A percentile compares a stretch with the other conserved stretches of the same genome.
phyloP scores from a whole-genome alignment of 2,329 filamentous ascomycete genomes.

The Cryphonectria radicalis region DNA sequence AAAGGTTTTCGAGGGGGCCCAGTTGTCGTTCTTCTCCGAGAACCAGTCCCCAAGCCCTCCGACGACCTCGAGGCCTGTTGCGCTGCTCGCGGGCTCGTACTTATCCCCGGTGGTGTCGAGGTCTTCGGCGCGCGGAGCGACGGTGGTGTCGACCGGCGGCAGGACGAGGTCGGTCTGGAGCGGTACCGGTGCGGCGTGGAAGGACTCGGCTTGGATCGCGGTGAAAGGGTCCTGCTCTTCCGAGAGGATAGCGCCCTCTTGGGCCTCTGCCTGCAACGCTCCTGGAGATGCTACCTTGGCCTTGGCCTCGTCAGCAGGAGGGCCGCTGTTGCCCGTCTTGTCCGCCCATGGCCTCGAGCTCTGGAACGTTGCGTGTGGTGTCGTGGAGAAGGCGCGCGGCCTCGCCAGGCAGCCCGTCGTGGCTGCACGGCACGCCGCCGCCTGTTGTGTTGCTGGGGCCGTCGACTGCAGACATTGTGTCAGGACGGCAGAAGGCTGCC shows the following conservation, averaged over 20 bases:
- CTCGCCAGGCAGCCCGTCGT: conserved; percentile 7
- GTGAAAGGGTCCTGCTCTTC: conserved; percentile 5
- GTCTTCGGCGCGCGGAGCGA: conserved; percentile 23
- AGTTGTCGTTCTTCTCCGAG: conserved; percentile 53
- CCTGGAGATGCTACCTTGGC: neutral
- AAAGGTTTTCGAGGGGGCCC: conserved; percentile 51
- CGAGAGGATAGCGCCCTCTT: neutral
- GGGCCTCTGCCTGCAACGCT: neutral
- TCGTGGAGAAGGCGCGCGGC: conserved; percentile 28
- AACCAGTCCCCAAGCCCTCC: conserved; percentile 57
- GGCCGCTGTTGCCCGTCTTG: neutral
- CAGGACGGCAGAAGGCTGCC: conserved; percentile 23
- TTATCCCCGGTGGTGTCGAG: neutral
- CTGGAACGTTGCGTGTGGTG: conserved; percentile 13
- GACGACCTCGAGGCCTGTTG: conserved; percentile 52
- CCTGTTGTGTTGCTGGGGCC: conserved; percentile 16
- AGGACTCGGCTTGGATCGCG: neutral
- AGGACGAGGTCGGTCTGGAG: conserved; percentile 34
- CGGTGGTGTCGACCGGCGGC: conserved; percentile 28
- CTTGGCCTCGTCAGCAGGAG: neutral
- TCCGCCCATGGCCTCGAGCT: conserved; percentile 8
- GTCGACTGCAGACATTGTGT: conserved; percentile 24
- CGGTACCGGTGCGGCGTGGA: neutral
- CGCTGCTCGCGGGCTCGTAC: conserved; percentile 42
- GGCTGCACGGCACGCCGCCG: conserved; percentile 19